A percentile compares a stretch with the other conserved stretches of the same genome.
Conservation (phyloP, 2,329 filamentous ascomycete genomes). For the Fulvia fulva region DNA sequence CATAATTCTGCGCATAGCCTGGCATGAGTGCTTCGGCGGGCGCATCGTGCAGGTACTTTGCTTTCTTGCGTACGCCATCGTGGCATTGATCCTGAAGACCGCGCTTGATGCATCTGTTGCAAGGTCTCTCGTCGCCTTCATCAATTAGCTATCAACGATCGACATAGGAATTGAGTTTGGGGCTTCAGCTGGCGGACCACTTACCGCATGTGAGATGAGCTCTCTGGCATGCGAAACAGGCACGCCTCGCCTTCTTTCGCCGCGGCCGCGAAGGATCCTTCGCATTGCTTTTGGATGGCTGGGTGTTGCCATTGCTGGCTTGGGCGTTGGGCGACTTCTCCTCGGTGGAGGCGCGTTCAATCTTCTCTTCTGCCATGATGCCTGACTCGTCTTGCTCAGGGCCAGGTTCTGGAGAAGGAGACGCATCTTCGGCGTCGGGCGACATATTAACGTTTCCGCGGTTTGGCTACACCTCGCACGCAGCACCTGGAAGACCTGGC, state of each 20-base stretch:
- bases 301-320: slow-evolving; percentile 33
- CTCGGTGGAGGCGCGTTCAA: slow-evolving; percentile 37
- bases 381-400: slow-evolving; percentile 37
- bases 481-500: slow-evolving; percentile 32
- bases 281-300: slow-evolving; percentile 46
- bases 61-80: slow-evolving; percentile 96
- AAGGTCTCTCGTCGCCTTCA: slow-evolving; percentile 89
- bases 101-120: slow-evolving; percentile 88
- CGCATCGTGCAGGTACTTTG: slow-evolving; percentile 96
- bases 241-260: slow-evolving; percentile 91
- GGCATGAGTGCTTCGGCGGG: slow-evolving; percentile 83
- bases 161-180: background rate
- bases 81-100: slow-evolving; percentile 87
- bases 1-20: slow-evolving; percentile 70
- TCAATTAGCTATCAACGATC: slow-evolving; percentile 16
- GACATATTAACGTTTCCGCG: slow-evolving; percentile 45
- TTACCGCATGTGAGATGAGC: slow-evolving; percentile 97
- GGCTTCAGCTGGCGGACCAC: slow-evolving; percentile 38
- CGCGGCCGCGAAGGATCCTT: slow-evolving; percentile 88
- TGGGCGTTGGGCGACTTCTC: slow-evolving; percentile 33
- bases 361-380: slow-evolving; percentile 43
- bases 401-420: slow-evolving; percentile 46
- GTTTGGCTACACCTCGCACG: slow-evolving; percentile 27
- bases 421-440: slow-evolving; percentile 47
- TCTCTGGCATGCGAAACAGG: slow-evolving; percentile 94